Percentiles rank a stretch among this genome's conserved stretches.
Evolutionary conservation across 306 rosid species (phyloP).

Genomic region (Aeschynomene evenia): DNA sequence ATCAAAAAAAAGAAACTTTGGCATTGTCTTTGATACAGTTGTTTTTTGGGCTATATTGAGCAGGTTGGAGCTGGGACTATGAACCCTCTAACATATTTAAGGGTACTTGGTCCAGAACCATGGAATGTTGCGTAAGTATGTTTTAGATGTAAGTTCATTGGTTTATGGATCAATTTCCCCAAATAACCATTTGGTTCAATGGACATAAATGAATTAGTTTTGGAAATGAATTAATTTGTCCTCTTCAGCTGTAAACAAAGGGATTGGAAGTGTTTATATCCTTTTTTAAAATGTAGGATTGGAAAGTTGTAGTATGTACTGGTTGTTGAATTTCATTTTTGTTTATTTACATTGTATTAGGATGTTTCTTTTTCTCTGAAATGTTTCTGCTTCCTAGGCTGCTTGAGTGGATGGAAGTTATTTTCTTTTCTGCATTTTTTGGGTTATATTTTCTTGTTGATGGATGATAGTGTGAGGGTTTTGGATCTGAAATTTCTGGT

Average conservation of each 20-base stretch:
- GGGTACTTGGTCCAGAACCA: slow-evolving; percentile 99
- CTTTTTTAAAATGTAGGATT: background rate
- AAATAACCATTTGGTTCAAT: background rate
- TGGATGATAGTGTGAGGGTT: slow-evolving; percentile 26
- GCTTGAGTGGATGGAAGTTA: background rate
- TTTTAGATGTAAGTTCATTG: slow-evolving; percentile 44
- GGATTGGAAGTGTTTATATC: background rate
- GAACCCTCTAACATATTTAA: slow-evolving; percentile 94
- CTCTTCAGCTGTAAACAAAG: background rate
- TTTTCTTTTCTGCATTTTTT: background rate
- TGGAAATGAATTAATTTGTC: background rate
- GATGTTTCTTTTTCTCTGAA: background rate
- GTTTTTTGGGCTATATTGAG: slow-evolving; percentile 31
- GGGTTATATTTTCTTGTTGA: slow-evolving; percentile 17
- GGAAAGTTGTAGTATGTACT: background rate
- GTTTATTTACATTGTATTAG: background rate
- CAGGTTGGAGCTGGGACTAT: slow-evolving; percentile 99
- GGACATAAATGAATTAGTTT: background rate
- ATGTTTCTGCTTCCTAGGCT: slow-evolving; percentile 4
- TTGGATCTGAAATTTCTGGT: slow-evolving; percentile 23
- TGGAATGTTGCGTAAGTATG: slow-evolving; percentile 99
- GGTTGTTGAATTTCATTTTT: background rate
- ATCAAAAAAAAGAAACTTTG: no score
- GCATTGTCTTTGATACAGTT: slow-evolving; percentile 18
- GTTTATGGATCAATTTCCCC: slow-evolving; percentile 13